Conservation (phyloP, 495 filamentous ascomycete species). For the Cenococcum geophilum region DNA sequence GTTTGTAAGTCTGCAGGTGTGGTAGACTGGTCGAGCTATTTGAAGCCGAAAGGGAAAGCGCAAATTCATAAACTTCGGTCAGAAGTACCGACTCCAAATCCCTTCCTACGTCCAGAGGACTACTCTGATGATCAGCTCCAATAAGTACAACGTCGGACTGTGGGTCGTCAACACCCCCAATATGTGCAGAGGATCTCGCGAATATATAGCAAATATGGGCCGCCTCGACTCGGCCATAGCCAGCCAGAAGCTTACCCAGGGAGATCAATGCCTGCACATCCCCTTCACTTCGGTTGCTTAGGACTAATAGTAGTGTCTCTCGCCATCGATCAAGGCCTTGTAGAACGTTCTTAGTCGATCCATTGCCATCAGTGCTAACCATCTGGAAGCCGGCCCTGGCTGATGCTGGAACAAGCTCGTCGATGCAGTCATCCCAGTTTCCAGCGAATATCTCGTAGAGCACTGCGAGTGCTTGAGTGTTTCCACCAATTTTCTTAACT, state of each 20-base stretch:
- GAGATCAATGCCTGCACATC: constrained; percentile 71
- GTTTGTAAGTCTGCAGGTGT: constrained; percentile 82
- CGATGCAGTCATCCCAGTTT: constrained; percentile 88
- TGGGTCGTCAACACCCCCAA: constrained; percentile 80
- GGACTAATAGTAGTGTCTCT: constrained; percentile 77
- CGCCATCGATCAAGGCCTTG: constrained; percentile 89
- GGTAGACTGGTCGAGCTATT: constrained; percentile 55
- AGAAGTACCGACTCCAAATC: constrained; percentile 81
- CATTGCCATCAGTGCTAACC: constrained; percentile 59
- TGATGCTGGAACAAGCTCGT: constrained; percentile 92
- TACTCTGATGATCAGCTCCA: constrained; percentile 68
- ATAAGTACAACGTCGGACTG: constrained; percentile 73
- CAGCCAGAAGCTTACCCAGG: constrained; percentile 74
- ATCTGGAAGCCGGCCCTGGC: constrained; percentile 89
- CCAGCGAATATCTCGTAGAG: constrained; percentile 91
- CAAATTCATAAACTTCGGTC: constrained; percentile 90
- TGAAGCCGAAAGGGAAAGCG: constrained; percentile 55
- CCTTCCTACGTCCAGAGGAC: constrained; percentile 58
- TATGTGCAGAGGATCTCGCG: constrained; percentile 48
- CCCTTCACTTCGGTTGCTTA: constrained; percentile 77
- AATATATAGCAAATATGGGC: constrained; percentile 84
- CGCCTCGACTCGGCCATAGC: constrained; percentile 83
- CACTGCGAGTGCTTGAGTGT: constrained; percentile 78
- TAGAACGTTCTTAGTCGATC: constrained; percentile 61
- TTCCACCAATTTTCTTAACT: constrained; percentile 68